Evolutionary conservation across 2,329 filamentous ascomycete species (phyloP).

Genomic region (Sporothrix globosa): DNA sequence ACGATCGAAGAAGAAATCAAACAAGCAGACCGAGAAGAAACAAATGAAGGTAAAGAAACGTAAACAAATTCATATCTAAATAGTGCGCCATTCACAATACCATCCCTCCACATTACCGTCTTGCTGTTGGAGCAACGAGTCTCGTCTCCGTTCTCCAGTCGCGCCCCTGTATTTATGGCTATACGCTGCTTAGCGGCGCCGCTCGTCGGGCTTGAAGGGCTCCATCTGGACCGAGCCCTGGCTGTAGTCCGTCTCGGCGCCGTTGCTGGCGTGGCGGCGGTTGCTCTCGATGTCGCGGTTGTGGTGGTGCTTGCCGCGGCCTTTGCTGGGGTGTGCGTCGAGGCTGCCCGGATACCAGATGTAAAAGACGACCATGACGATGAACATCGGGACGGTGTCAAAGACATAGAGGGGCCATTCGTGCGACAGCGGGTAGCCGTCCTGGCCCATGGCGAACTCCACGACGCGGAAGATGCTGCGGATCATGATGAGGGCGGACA

Average conservation of each 20-base stretch:
- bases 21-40: no score
- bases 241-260: constrained; percentile 13
- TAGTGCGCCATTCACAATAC: no score
- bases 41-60: no score
- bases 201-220: background rate
- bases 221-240: constrained; percentile 22
- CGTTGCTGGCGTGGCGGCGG: background rate
- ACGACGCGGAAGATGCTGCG: constrained; percentile 46
- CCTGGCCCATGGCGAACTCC: constrained; percentile 45
- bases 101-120: no score
- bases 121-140: no score
- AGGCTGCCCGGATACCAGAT: constrained; percentile 25
- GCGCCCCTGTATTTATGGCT: no score
- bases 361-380: constrained; percentile 34
- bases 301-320: no score
- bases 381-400: constrained; percentile 41
- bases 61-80: no score
- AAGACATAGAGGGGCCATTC: constrained; percentile 44
- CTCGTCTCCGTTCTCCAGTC: background rate
- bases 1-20: no score
- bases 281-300: background rate
- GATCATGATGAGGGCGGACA: constrained; percentile 44
- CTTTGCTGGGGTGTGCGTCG: background rate
- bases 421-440: constrained; percentile 40
- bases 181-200: background rate